phyloP scores from a whole-genome alignment of 805 yeast species.

The Candida orba region DNA sequence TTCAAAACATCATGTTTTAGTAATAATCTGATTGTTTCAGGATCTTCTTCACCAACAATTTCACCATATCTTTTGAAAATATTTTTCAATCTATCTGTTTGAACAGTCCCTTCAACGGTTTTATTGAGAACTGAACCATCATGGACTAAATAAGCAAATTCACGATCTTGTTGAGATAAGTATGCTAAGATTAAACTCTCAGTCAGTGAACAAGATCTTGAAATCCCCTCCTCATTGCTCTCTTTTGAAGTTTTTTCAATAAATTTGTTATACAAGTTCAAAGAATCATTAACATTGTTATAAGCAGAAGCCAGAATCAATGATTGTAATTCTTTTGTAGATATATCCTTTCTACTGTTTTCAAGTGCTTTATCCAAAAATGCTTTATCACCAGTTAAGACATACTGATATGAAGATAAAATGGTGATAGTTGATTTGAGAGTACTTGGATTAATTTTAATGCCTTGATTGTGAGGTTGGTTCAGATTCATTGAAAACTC shows the following conservation, averaged over 20 bases:
- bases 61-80: constrained; percentile 45
- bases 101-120: constrained; percentile 32
- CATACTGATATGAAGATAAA: constrained; percentile 4
- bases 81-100: constrained; percentile 34
- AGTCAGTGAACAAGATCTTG: constrained; percentile 37
- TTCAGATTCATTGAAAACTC: neutral
- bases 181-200: constrained; percentile 40
- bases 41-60: constrained; percentile 34
- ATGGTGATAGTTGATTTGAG: neutral
- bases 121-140: constrained; percentile 39
- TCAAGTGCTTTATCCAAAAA: neutral
- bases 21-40: constrained; percentile 19
- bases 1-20: constrained; percentile 11
- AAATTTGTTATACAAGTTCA: constrained; percentile 39
- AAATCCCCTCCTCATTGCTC: constrained; percentile 27
- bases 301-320: constrained; percentile 35
- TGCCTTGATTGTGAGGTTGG: neutral
- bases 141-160: constrained; percentile 43
- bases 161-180: constrained; percentile 41
- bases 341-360: too few relatives aligned
- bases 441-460: neutral
- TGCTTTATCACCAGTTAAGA: neutral
- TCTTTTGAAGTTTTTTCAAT: constrained; percentile 31
- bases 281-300: constrained; percentile 32
- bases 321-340: constrained; percentile 23